A percentile compares a stretch with the other conserved stretches of the same genome.
phyloP scores from a whole-genome alignment of 2,329 filamentous ascomycete genomes.

The Ophiocordyceps polyrhachis-furcata region DNA sequence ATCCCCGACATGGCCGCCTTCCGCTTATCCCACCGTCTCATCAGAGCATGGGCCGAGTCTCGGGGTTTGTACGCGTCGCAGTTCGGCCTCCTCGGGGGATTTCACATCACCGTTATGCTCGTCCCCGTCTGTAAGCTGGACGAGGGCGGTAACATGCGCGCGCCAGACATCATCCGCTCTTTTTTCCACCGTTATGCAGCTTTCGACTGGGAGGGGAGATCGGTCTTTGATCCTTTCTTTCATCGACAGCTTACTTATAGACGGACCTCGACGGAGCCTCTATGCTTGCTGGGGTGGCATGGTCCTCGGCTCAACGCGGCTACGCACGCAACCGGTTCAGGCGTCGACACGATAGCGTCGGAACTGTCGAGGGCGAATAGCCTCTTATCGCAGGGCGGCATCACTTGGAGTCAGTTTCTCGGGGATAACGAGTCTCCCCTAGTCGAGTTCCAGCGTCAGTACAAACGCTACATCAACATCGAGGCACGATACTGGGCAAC shows the following conservation, averaged over 20 bases:
- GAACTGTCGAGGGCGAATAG: neutral
- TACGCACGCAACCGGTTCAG: conserved; percentile 31
- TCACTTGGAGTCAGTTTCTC: neutral
- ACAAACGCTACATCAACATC: conserved; percentile 38
- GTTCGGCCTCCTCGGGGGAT: conserved; percentile 46
- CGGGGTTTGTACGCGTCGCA: conserved; percentile 45
- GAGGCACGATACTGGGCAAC: conserved; percentile 48
- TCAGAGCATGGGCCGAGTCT: conserved; percentile 42
- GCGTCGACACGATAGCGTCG: conserved; percentile 15
- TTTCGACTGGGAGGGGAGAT: conserved; percentile 37
- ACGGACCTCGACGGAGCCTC: conserved; percentile 36
- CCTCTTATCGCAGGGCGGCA: neutral
- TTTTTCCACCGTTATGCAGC: conserved; percentile 46
- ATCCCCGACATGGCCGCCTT: conserved; percentile 41
- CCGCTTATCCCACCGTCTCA: conserved; percentile 35
- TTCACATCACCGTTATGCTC: conserved; percentile 45
- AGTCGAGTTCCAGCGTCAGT: conserved; percentile 29
- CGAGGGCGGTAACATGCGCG: conserved; percentile 17
- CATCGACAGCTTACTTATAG: conserved; percentile 31
- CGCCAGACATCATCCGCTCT: conserved; percentile 31
- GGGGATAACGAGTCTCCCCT: conserved; percentile 3
- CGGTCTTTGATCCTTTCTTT: conserved; percentile 43
- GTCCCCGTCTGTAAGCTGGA: conserved; percentile 35
- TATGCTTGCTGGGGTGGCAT: conserved; percentile 45
- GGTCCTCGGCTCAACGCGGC: conserved; percentile 42